phyloP scores from a whole-genome alignment of 1,284 basidiomycete species.

The Naganishia albida region DNA sequence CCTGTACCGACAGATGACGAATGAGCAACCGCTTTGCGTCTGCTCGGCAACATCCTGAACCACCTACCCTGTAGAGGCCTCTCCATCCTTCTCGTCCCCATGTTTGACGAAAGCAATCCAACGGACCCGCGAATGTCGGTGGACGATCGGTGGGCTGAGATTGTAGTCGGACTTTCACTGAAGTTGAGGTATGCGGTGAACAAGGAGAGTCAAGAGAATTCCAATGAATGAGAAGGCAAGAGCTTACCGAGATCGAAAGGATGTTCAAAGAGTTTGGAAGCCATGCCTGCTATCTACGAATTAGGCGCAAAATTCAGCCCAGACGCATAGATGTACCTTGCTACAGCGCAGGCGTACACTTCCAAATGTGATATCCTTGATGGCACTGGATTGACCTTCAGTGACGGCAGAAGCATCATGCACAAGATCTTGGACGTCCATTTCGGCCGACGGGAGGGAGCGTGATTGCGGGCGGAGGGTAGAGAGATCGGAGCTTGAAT shows the following conservation, averaged over 20 bases:
- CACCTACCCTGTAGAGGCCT: conserved; percentile 75
- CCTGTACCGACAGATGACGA: conserved; percentile 58
- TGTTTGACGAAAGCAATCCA: conserved; percentile 78
- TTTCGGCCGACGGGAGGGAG: background rate
- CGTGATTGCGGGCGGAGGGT: background rate
- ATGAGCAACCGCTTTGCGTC: background rate
- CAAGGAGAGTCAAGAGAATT: background rate
- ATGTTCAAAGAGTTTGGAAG: conserved; percentile 79
- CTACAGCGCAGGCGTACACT: conserved; percentile 46
- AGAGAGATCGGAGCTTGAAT: background rate
- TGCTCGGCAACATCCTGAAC: conserved; percentile 5
- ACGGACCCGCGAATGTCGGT: conserved; percentile 71
- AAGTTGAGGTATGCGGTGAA: conserved; percentile 4
- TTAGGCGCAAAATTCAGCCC: background rate
- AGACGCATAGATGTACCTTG: background rate
- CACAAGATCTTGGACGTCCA: conserved; percentile 23
- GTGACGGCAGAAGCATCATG: conserved; percentile 6
- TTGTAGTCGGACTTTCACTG: conserved; percentile 74
- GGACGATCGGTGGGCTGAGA: conserved; percentile 74
- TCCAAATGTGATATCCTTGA: conserved; percentile 58
- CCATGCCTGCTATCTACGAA: conserved; percentile 69
- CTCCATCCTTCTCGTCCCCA: conserved; percentile 72
- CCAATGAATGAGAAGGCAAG: background rate
- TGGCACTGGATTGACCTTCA: conserved; percentile 32
- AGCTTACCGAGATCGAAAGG: conserved; percentile 72